Percentiles rank a stretch among this genome's conserved stretches.
Evolutionary conservation across 2,329 filamentous ascomycete genomes (phyloP).

Genomic region (Geoglossum cookeanum): DNA sequence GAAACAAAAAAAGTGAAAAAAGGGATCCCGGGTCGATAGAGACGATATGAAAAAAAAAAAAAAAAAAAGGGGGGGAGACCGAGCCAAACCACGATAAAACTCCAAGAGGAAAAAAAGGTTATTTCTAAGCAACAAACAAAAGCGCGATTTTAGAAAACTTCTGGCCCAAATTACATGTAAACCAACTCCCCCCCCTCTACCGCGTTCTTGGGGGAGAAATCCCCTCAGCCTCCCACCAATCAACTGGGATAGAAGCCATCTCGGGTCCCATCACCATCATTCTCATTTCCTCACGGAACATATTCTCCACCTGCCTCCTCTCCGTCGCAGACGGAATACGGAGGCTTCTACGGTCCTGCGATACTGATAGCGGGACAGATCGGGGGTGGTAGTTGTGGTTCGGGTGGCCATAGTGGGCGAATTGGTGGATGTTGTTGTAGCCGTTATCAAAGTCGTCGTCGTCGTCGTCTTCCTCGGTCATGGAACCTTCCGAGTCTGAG

Average conservation of each 20-base stretch:
- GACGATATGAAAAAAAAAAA: no score
- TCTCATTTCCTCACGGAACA: background rate
- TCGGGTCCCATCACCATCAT: background rate
- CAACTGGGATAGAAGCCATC: background rate
- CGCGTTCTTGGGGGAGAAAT: background rate
- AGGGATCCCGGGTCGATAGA: no score
- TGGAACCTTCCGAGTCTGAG: constrained; percentile 2
- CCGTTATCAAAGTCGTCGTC: background rate
- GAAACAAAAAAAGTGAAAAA: no score
- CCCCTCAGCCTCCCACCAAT: background rate
- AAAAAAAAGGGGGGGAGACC: no score
- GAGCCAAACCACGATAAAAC: no score
- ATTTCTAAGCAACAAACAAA: no score
- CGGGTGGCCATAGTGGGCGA: background rate
- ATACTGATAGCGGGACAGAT: background rate
- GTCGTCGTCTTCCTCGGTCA: constrained; percentile 2
- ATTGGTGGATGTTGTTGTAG: background rate
- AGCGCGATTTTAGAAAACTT: no score
- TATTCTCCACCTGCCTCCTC: background rate
- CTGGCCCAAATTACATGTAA: no score
- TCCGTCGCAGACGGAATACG: background rate
- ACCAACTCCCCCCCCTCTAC: background rate
- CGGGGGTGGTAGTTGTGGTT: background rate
- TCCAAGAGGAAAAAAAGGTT: no score
- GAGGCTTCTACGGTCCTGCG: background rate